Conservation (phyloP, 345 rosid species). For the Bruguiera parviflora region DNA sequence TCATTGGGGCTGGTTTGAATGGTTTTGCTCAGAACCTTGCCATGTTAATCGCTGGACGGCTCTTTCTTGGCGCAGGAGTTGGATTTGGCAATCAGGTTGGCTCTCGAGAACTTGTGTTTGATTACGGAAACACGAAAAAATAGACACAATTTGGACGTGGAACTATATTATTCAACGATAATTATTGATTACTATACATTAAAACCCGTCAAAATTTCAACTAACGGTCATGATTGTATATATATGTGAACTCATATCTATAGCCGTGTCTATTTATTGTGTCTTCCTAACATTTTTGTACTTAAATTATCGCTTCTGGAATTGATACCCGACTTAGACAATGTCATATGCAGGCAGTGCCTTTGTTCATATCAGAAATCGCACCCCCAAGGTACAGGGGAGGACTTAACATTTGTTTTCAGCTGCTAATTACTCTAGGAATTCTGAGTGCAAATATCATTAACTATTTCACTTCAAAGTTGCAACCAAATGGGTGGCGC, state of each 20-base stretch:
- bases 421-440: slow-evolving; percentile 25
- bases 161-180: no score
- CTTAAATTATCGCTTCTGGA: no score
- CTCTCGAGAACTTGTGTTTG: no score
- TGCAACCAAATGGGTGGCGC: slow-evolving; percentile 55
- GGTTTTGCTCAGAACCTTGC: slow-evolving; percentile 20
- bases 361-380: slow-evolving; percentile 34
- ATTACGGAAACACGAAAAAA: no score
- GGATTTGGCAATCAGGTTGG: slow-evolving; percentile 31
- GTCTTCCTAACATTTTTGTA: no score
- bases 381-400: slow-evolving; percentile 31
- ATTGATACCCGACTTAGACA: not conserved
- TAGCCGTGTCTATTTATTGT: no score
- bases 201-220: no score
- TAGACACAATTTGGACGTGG: no score
- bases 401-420: slow-evolving; percentile 32
- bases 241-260: no score
- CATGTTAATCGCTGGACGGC: slow-evolving; percentile 26
- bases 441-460: slow-evolving; percentile 23
- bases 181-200: no score
- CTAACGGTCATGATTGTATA: no score
- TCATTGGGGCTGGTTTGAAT: slow-evolving; percentile 42
- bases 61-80: slow-evolving; percentile 23
- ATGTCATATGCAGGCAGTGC: slow-evolving; percentile 28
- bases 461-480: slow-evolving; percentile 22